Base-by-base conservation (phyloP, 2,329 filamentous ascomycete species). In the Aspergillus pseudonomiae region DNA sequence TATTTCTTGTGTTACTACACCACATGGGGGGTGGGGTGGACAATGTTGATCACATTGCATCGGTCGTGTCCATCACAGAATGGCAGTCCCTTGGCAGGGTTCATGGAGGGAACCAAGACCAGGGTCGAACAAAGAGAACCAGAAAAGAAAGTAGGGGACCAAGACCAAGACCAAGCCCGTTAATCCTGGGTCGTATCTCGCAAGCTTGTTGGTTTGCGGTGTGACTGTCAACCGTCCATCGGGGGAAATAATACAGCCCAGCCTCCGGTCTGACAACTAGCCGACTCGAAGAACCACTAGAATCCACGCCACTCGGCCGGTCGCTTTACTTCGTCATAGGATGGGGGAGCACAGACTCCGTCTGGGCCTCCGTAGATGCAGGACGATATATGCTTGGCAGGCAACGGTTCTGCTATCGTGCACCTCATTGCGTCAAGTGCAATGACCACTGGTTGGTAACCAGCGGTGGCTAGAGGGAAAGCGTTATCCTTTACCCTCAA, bases 351-450 rank as follows among this genome's bases (percentile, higher is more conserved):
- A 64, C 64, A 65, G 62, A 66, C 64, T 60, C 50, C 62, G 59
- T 64, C 66, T 64, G 60, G 59, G 34, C 60, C 61, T 58, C 57
- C 34, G 50, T 58, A 41, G 64, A 64, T 62, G 62, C 62, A 65
- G 64, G 26, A 59, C 24, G 41, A 60, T 56, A 55, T 48, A 46
- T 58, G 46, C 65, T 67, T 67, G 65, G 65, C 61, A 64, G 55
- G 59, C 57, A 62, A 66, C 62, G 54, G 62, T 36, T 53, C 26
- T 39, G 52, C 52, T 55, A 39, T 55, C 52, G 39, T 59, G 57
- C 60, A 66, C 60, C 59, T 52, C 62, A 63, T 63, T 58, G 64
- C 64, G 66, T 64, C 64, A 64, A 63, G 53, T 53, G 36, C 39
- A 48, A 53, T 54, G 39, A 54, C 45, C 43, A 60, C 58, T 26